Base-by-base conservation (phyloP, 192 early-diverging fungal species). In the Podila horticola region DNA sequence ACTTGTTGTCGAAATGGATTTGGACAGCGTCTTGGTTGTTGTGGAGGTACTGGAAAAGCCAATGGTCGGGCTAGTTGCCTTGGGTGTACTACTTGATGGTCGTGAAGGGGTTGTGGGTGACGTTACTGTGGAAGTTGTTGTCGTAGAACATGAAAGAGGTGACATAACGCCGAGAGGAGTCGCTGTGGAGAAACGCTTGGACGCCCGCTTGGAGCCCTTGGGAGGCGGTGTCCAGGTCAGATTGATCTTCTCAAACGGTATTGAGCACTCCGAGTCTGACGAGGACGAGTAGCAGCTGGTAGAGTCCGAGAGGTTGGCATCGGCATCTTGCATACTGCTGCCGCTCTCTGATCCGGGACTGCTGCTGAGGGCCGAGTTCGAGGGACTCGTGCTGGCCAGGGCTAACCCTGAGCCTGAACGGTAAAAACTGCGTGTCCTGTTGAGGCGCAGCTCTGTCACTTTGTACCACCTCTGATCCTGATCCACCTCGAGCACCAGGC, bases 401-500 rank as follows among this genome's bases (percentile, higher is more conserved):
- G 69, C 58, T 10, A 72, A 66, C 7, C 76, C 76, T 5, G 77
- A 66, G n/a, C 76, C 76, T 2, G 77, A 66, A 9, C 71, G 70
- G 38, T 69, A 73, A 61, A 81, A 81, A 34, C 67, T 81, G 41
- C 71, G 61, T 15, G 67, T 73, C n/a, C 77, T 66, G 19, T 71
- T 41, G 36, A 63, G 65, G 13, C 77, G 76, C 28, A 60, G 67
- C 49, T 72, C 71, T 45, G 77, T 81, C 24, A 81, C 77, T 20
- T 66, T 68, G 57, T 73, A 81, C 77, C 71, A 81, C 36, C 77
- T 65, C 36, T 81, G 77, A 9, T 81, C 77, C 62, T 81, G 70
- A 62, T 81, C 71, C 7, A 81, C 77, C 33, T 81, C 71, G 13
- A 81, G 71, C 0, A 73, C 66, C 20, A 81, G 66, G 24, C 77